Evolutionary conservation across 768 basidiomycete genomes (phyloP), one percentile per base, ranked within the genome.

Genomic region (Suillus clintonianus): DNA sequence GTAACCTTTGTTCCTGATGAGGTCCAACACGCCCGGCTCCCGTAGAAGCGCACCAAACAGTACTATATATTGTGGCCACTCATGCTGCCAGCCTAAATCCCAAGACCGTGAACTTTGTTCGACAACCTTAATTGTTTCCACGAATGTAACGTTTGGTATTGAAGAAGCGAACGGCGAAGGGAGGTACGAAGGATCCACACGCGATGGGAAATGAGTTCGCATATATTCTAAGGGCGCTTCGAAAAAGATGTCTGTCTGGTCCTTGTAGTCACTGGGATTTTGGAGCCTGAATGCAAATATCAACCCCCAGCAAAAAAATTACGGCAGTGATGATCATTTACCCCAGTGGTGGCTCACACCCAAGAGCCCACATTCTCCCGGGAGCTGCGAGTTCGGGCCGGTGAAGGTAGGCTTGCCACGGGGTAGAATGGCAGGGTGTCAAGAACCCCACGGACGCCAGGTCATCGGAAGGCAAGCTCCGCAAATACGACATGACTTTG

Each of bases 361-460:
- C 90, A 27, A 99, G 73, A 24, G 91, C 86, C 95, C 96, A 99
- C 69, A 90, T 78, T 59, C 79, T 77, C 9, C 85, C 85, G 2
- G 67, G 67, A 14, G 79, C 72, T 24, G 85, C 86, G 10, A 94
- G 81, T 56, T 90, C 83, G 30, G 80, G 77, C 22, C 86, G 81
- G 73, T 99, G 97, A 9, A 99, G 73, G 74, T 95, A 90, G 2
- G 94, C 88, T 71, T 94, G 91, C 79, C 92, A 95, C 6, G 97
- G 97, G 1, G 92, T 94, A 24, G 96, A 97, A 77, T 99, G 97
- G 67, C 97, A 99, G 11, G 97, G 97, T 92, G 95, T 96, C 24
- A 98, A 77, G 69, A 94, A 88, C 1, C 92, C 94, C 24, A 97
- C 77, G 22, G 83, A 80, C 4, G 81, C 82, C 30, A 90, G 77